Evolutionary conservation across 257 asterid genomes (phyloP), one percentile per base, ranked within the genome.

Genomic region (Echium plantagineum): DNA sequence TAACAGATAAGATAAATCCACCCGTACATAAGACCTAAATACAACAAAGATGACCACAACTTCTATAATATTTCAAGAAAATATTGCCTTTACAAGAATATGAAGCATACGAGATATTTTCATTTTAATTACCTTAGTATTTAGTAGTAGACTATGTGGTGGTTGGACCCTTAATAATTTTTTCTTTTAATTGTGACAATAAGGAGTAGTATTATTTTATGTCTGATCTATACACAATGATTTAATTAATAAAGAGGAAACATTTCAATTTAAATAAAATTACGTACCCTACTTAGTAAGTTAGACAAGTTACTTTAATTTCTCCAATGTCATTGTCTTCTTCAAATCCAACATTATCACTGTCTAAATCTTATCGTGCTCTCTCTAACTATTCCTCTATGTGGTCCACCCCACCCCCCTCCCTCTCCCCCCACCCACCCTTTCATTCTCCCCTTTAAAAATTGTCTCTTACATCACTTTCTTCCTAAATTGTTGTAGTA

Each of bases 371-470:
- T 6, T 66, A 15, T 46, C 52, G 66, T 61, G 55, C 73, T 58
- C 52, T 60, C 57, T 48, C 49, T 47, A 59, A 53, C 66, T 56
- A 10, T 20, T 35, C 35, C 26, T 24, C 64, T 10, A 32, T 55
- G 78, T 77, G 85, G 85, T 77, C 86, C 86, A 62, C 63, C 54
- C 58, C 59, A 59, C 64, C 52, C 66, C 57, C 59, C 68, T n/a
- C n/a, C n/a, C n/a, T n/a, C n/a, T n/a, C 63, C 54, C 58, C 59
- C 62, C 64, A 51, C 66, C 57, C 59, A 66, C 68, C 75, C 74
- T 80, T 69, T 65, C 72, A 68, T 7, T 35, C 46, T 32, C 9
- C 26, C 42, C 63, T 20, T 52, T 52, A 59, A 59, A 19, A 20
- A 8, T 35, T 35, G 13, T 59, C 51, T 9, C 8, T 59, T 59